Evolutionary conservation across 352 stramenopile genomes (phyloP), one percentile per base, ranked within the genome.

Genomic region (Phytophthora pluvialis): DNA sequence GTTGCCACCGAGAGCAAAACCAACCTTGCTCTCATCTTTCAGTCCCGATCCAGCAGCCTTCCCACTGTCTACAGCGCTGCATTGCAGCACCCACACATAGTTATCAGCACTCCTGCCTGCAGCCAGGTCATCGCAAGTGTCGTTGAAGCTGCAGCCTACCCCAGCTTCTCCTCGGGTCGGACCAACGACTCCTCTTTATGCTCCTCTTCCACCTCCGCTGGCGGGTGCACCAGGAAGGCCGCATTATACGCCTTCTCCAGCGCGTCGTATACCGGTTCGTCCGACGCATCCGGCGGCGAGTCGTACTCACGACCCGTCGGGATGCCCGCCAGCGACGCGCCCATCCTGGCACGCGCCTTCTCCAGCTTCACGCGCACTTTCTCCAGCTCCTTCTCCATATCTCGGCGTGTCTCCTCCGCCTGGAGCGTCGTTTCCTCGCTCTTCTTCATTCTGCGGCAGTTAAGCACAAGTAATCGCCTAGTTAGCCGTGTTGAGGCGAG

Each of bases 301-400:
- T 94, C 85, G 46, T 89, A 94, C 47, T 79, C 72, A 6, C 78
- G 76, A 26, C 81, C 85, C 10, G 61, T 82, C 7, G 83, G 81
- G 38, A 89, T 86, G 4, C 64, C 53, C 4, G 31, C 26, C 28
- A 72, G 36, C 9, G 64, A 63, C 16, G 48, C 44, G 35, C 72
- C 72, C 35, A 81, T 10, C n/a, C 67, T 71, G 16, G 64, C 44
- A 6, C 75, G 75, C 11, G 69, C 78, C 5, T 79, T 64, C 46
- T 87, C 71, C 26, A 86, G 45, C 39, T 80, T 81, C n/a, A 78
- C 51, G 15, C 70, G 68, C 15, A 78, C 51, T 35, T 66, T n/a
- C n/a, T n/a, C n/a, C n/a, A n/a, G 57, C 51, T 88, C 67, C 12
- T 78, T 25, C 49, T 88, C 70, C 31, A 61, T 35, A 12, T 60